Base-by-base conservation (phyloP, 169 alveolate genomes). In the Plasmodium knowlesi region DNA sequence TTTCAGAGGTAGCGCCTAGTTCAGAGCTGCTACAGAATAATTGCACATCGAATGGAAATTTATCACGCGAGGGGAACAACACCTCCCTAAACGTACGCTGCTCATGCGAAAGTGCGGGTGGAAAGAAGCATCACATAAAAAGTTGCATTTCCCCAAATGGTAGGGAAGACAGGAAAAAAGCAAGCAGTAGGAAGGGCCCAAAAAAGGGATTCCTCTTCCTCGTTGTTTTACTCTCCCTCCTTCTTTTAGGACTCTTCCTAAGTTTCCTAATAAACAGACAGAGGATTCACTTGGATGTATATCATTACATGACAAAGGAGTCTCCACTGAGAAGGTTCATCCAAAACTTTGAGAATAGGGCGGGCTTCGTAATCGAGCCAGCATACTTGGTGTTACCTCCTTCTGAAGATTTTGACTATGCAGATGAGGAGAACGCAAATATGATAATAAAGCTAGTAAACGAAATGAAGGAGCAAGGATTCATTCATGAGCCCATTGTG, bases 341-440 rank as follows among this genome's bases (percentile, higher is more conserved):
- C 19, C 73, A 57, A 22, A 89, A 14, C 5, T 89, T 89, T 22
- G 94, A 89, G 71, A 80, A 80, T 25, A 89, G 46, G 70, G 94
- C 94, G 25, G 82, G 82, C n/a, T 80, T 78, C 50, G 53, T 89
- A 34, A 57, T 80, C 12, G 94, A 89, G 32, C 94, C 94, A 3
- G 90, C 25, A 8, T 89, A 89, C 43, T 61, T 89, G 14, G 86
- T 89, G 14, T 89, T 89, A 34, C 94, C 94, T 14, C 19, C 88
- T 9, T 57, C 83, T 3, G 6, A 34, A 37, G 71, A 85, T 1
- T 89, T 79, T 54, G 73, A 89, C 72, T 89, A 89, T 30, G 90
- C 57, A 57, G 34, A 41, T 19, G 90, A 89, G 67, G 90, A 89
- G 43, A 89, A 89, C 46, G 32, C 67, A 39, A 28, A 79, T 54